Evolutionary conservation across 345 rosid species (phyloP).

Genomic region (Arabidopsis thaliana): TAIR10.1 NC_003076.8:20821001-20821500

Average conservation of each 20-base stretch:
- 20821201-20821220: not conserved
- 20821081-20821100: no score
- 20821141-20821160: not conserved
- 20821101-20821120: slow-evolving; percentile 30
- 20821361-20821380: slow-evolving; percentile 25
- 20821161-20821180: not conserved
- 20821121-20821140: not conserved
- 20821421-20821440: slow-evolving; percentile 77
- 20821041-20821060: no score
- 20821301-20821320: slow-evolving; percentile 15
- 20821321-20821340: slow-evolving; percentile 6
- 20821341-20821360: slow-evolving; percentile 22
- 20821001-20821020: no score
- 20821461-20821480: slow-evolving; percentile 68
- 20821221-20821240: slow-evolving; percentile 8
- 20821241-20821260: slow-evolving; percentile 40
- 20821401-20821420: slow-evolving; percentile 37
- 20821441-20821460: slow-evolving; percentile 86
- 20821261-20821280: slow-evolving; percentile 25
- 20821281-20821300: slow-evolving; percentile 24
- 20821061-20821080: no score
- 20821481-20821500: slow-evolving; percentile 11
- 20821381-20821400: slow-evolving; percentile 36
- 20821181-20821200: not conserved
- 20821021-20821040: no score